Evolutionary conservation across 805 yeast species (phyloP).

Genomic region (Scheffersomyces coipomensis): DNA sequence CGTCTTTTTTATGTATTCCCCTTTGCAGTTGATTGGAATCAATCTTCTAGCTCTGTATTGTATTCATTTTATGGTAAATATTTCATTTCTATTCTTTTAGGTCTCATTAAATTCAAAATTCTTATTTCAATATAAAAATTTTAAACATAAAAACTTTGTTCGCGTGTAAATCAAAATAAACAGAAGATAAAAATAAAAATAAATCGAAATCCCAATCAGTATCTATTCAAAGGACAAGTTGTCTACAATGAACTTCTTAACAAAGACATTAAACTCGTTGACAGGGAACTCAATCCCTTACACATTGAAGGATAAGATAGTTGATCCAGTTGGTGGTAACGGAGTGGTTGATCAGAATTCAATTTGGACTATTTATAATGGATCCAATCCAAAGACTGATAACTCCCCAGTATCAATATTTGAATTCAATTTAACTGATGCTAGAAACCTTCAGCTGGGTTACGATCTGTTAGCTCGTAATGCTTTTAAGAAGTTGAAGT

Average conservation of each 20-base stretch:
- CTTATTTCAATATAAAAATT: too few species aligned
- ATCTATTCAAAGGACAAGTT: too few species aligned
- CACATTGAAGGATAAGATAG: conserved; percentile 45
- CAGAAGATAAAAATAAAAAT: too few species aligned
- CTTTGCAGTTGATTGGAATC: too few species aligned
- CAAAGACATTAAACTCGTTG: conserved; percentile 57
- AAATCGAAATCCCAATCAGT: too few species aligned
- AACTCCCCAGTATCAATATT: conserved; percentile 59
- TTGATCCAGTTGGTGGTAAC: conserved; percentile 19
- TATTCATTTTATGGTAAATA: not conserved
- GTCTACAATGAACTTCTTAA: conserved; percentile 71
- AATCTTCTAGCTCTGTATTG: too few species aligned
- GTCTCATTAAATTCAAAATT: too few species aligned
- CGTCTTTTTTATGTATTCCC: too few species aligned
- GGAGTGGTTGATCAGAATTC: conserved; percentile 25
- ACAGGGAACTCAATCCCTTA: conserved; percentile 63
- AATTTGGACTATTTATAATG: conserved; percentile 67
- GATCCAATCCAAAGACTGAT: conserved; percentile 52
- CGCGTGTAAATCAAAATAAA: too few species aligned
- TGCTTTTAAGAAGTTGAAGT: conserved; percentile 45
- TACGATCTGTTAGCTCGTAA: conserved; percentile 33
- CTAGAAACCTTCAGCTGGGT: conserved; percentile 17
- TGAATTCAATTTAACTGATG: conserved; percentile 52
- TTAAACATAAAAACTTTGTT: too few species aligned
- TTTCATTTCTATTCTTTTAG: not conserved